Evolutionary conservation across 2,329 filamentous ascomycete genomes (phyloP), one percentile per base, ranked within the genome.

Genomic region (Fusarium pininemorale): DNA sequence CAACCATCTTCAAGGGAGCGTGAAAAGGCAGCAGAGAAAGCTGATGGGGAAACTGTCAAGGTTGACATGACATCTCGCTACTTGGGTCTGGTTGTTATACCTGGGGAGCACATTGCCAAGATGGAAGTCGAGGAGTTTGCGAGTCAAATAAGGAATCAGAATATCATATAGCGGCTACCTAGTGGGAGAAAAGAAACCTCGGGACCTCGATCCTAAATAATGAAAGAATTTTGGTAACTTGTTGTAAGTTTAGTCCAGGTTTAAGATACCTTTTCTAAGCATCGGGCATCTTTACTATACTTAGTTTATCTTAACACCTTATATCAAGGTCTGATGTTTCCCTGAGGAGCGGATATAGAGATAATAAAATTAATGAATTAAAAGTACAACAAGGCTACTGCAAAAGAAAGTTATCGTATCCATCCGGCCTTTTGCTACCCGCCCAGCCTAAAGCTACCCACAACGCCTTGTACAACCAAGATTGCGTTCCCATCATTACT

Each of bases 21-120:
- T 7, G 81, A 83, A 15, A 83, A 84, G 62, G 81, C 83, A 22
- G 79, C 80, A 24, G 74, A 74, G 53, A 75, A 78, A n/a, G 78
- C 79, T 20, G 77, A 77, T 6, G 83, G 84, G 6, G 82, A 81
- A 28, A 85, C 83, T 20, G 79, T 92, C 63, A 89, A 88, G 71
- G 83, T 94, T 61, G 89, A 94, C 76, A 93, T 97, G 91, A 92
- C 90, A 32, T 95, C 93, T 75, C 90, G 96, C 61, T 97, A 94
- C 80, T 89, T 99, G 28, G 96, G 96, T 0, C 84, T 98, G 32
- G 91, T 99, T 6, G 95, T 98, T 30, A 90, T 99, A 8, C 96
- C 96, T 0, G 95, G 96, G 1, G 86, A 93, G 75, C 90, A 97
- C 80, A 94, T 99, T 75, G 90, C 88, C 67, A 96, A 93, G 85